Base-by-base conservation (phyloP, 306 rosid species). In the Quercus rubra region DNA sequence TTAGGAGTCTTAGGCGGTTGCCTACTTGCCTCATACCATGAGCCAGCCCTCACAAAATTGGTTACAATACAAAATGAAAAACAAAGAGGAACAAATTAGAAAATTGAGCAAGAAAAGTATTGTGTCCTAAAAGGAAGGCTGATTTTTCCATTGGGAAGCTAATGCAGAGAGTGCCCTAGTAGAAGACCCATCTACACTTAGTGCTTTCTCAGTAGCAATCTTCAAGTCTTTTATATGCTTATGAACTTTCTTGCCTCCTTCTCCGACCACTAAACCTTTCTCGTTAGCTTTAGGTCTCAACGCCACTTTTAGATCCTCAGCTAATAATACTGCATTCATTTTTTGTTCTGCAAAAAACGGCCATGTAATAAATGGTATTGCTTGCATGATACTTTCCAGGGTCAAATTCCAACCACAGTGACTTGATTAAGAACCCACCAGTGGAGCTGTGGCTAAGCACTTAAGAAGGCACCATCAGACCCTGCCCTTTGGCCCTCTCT, bases 371-470 rank as follows among this genome's bases (percentile, higher is more conserved):
- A 86, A 19, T 10, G 89, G 49, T 30, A 86, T 85, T 3, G 85
- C 89, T 4, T 76, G n/a, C 9, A 76, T 70, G 1, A 84, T 41
- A 25, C 88, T 79, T 67, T 87, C 90, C 4, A 84, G 35, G 55
- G 59, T 23, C 1, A 86, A 87, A 49, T 84, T 84, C 90, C 90
- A 87, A 19, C 90, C 90, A 52, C 88, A 84, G 6, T 87, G 90
- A 12, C 76, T 81, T 6, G 81, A 6, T 81, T 6, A 84, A 6
- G 52, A 84, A 87, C 38, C 66, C 87, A 3, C 84, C 82, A 0
- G 73, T 18, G 2, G 88, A 68, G 0, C 6, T 15, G 30, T 87
- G 90, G 12, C 55, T 21, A 33, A 86, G 87, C 5, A 86, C 61
- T 19, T 83, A 83, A 8, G 54, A 73, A 57, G 55, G 3, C 73